phyloP scores from a whole-genome alignment of 805 yeast species.

The Saccharomycopsis capsularis region DNA sequence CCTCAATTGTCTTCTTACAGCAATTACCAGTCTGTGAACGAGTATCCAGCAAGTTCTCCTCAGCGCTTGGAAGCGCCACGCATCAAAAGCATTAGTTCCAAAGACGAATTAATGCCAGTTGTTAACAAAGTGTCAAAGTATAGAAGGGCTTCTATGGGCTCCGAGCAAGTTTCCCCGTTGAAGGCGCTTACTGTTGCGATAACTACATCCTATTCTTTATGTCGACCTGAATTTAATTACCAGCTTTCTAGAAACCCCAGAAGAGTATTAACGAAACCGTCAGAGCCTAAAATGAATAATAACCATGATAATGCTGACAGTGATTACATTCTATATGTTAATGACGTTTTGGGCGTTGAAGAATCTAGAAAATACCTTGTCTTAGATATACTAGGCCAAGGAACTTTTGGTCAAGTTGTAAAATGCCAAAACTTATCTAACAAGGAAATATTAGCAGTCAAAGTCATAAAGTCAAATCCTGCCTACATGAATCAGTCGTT shows the following conservation, averaged over 20 bases:
- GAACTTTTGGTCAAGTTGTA: slow-evolving; percentile 97
- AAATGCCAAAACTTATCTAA: slow-evolving; percentile 56
- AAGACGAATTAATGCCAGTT: slow-evolving; percentile 53
- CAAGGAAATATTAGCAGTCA: slow-evolving; percentile 87
- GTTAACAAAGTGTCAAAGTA: slow-evolving; percentile 59
- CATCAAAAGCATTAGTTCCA: slow-evolving; percentile 35
- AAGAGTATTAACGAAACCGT: slow-evolving; percentile 87
- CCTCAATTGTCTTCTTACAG: too few species aligned
- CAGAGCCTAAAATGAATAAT: slow-evolving; percentile 70
- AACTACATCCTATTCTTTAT: slow-evolving; percentile 73
- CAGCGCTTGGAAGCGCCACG: slow-evolving; percentile 41
- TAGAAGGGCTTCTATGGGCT: slow-evolving; percentile 59
- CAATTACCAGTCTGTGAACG: too few species aligned
- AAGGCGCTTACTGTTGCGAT: slow-evolving; percentile 71
- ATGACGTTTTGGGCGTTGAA: slow-evolving; percentile 82
- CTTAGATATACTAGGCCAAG: slow-evolving; percentile 86
- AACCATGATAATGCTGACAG: slow-evolving; percentile 84
- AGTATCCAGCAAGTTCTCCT: too few species aligned
- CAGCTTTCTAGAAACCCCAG: slow-evolving; percentile 82
- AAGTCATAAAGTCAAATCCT: slow-evolving; percentile 86
- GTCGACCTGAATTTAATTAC: slow-evolving; percentile 80
- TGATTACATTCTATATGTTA: slow-evolving; percentile 89
- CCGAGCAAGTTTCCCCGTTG: slow-evolving; percentile 68
- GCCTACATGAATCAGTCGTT: slow-evolving; percentile 87
- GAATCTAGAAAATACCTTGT: slow-evolving; percentile 85